Percentiles rank a stretch among this genome's conserved stretches.
Evolutionary conservation across 2,329 filamentous ascomycete species (phyloP).

Genomic region (Apiospora pterosperma): DNA sequence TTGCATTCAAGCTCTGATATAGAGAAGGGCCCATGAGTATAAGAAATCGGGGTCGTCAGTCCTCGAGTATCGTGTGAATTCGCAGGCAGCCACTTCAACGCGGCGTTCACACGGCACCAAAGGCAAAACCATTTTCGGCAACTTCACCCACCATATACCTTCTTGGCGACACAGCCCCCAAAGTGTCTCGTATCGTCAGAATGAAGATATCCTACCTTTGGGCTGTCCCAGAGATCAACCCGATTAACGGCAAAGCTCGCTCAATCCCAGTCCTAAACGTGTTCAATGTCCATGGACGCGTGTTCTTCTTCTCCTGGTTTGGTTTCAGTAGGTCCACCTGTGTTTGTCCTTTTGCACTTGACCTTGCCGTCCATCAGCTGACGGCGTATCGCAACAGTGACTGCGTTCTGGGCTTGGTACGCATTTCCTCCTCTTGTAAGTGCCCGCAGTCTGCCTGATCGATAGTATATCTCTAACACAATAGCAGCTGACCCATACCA

Average conservation of each 20-base stretch:
- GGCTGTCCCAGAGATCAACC: constrained; percentile 70
- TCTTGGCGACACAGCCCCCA: neutral
- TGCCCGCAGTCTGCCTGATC: constrained; percentile 8
- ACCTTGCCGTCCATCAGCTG: neutral
- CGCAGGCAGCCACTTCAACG: neutral
- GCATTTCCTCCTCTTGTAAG: constrained; percentile 81
- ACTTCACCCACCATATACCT: neutral
- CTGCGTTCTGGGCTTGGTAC: constrained; percentile 88
- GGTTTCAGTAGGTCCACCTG: constrained; percentile 18
- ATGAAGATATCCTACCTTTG: constrained; percentile 40
- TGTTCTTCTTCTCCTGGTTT: constrained; percentile 74
- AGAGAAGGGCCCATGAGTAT: constrained; percentile 5
- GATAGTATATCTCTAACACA: constrained; percentile 10
- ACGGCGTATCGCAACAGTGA: constrained; percentile 34
- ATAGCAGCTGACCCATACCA: constrained; percentile 64
- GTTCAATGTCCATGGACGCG: constrained; percentile 74
- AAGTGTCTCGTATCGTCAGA: neutral
- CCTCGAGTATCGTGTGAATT: neutral
- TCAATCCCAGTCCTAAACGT: constrained; percentile 78
- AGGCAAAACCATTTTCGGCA: neutral
- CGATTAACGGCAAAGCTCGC: constrained; percentile 77
- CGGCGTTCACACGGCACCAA: neutral
- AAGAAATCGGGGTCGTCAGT: constrained; percentile 6
- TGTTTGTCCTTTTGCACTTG: neutral
- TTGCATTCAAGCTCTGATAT: neutral